Evolutionary conservation across 1,284 basidiomycete genomes (phyloP).

Genomic region (Volvariella volvacea): DNA sequence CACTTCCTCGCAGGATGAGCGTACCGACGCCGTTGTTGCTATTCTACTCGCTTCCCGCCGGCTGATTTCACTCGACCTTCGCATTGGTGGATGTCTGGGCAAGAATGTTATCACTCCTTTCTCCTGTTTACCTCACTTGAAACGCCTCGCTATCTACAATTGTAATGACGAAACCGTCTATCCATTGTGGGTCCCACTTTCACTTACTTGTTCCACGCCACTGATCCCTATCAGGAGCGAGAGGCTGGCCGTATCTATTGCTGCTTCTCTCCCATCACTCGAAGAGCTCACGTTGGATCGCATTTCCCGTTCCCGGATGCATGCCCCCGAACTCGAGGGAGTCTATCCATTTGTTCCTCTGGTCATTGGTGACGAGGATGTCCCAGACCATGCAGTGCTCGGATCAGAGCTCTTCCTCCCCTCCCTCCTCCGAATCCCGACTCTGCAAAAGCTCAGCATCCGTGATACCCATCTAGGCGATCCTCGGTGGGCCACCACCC

Average conservation of each 20-base stretch:
- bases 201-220: constrained; percentile 8
- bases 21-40: constrained; percentile 40
- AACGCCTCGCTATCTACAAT: constrained; percentile 49
- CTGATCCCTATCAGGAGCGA: constrained; percentile 46
- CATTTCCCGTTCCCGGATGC: constrained; percentile 56
- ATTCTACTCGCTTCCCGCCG: constrained; percentile 44
- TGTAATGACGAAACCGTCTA: constrained; percentile 40
- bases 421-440: constrained; percentile 53
- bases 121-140: constrained; percentile 34
- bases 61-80: constrained; percentile 44
- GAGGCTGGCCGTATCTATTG: constrained; percentile 62
- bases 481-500: constrained; percentile 42
- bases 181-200: constrained; percentile 47
- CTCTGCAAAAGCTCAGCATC: constrained; percentile 54
- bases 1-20: constrained; percentile 11
- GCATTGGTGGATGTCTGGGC: constrained; percentile 46
- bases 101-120: constrained; percentile 48
- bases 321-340: constrained; percentile 49
- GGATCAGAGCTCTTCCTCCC: constrained; percentile 56
- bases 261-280: constrained; percentile 50
- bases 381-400: constrained; percentile 50
- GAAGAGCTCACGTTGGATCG: constrained; percentile 51
- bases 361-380: constrained; percentile 48
- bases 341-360: constrained; percentile 52
- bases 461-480: constrained; percentile 68